A percentile compares a stretch with the other conserved stretches of the same genome.
Evolutionary conservation across 2,329 filamentous ascomycete species (phyloP).

Genomic region (Penicillium sclerotiorum): DNA sequence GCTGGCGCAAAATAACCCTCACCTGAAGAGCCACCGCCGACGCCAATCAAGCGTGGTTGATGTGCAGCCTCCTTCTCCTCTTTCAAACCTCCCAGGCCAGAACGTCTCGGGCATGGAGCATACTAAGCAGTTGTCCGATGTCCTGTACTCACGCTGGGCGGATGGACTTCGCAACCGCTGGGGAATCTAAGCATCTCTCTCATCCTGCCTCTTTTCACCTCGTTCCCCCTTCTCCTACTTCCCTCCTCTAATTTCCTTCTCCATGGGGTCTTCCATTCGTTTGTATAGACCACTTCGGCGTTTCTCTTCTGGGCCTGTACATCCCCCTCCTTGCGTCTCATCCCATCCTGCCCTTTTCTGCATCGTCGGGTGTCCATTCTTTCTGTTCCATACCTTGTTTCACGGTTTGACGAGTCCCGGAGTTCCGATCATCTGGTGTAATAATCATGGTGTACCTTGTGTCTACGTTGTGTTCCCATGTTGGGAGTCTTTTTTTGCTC

Average conservation of each 20-base stretch:
- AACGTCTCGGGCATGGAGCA: slow-evolving; percentile 82
- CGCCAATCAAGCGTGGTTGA: slow-evolving; percentile 54
- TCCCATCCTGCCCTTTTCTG: slow-evolving; percentile 18
- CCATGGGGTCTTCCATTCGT: slow-evolving; percentile 17
- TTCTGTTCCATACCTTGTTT: slow-evolving; percentile 15
- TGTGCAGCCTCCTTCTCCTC: slow-evolving; percentile 38
- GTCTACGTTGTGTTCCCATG: neutral
- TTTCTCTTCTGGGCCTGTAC: slow-evolving; percentile 23
- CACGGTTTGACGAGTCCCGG: slow-evolving; percentile 19
- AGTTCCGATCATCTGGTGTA: slow-evolving; percentile 25
- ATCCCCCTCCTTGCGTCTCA: slow-evolving; percentile 12
- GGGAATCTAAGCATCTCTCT: slow-evolving; percentile 39
- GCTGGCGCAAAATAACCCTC: slow-evolving; percentile 79
- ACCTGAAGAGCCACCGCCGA: slow-evolving; percentile 75
- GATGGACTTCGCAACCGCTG: slow-evolving; percentile 77
- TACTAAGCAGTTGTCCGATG: slow-evolving; percentile 82
- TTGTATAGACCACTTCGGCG: slow-evolving; percentile 34
- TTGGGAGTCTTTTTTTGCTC: slow-evolving; percentile 1
- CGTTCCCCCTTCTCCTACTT: neutral
- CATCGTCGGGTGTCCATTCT: slow-evolving; percentile 29
- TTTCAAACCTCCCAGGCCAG: slow-evolving; percentile 58
- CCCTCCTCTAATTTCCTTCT: neutral
- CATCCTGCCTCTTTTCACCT: slow-evolving; percentile 3
- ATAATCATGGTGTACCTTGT: slow-evolving; percentile 19
- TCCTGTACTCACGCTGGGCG: slow-evolving; percentile 87